Percentiles rank a stretch among this genome's conserved stretches.
Evolutionary conservation across 805 yeast species (phyloP).

Genomic region (Yarrowia deformans): DNA sequence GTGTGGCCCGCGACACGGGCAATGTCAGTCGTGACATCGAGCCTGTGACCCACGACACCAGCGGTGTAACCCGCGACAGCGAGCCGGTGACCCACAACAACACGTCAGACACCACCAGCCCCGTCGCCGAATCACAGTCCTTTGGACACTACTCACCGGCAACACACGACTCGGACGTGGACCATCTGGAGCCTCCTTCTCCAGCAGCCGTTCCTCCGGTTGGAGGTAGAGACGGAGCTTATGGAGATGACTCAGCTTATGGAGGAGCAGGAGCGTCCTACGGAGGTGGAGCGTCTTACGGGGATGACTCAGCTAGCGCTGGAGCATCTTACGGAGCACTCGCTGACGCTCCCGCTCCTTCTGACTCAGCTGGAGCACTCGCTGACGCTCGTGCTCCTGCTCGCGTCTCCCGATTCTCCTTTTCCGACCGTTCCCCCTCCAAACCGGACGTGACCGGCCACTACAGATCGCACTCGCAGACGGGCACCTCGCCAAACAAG

Average conservation of each 20-base stretch:
- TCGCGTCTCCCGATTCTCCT: slow-evolving; percentile 24
- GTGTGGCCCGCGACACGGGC: too few species aligned
- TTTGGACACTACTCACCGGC: slow-evolving; percentile 15
- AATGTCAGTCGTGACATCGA: too few species aligned
- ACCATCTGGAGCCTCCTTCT: not conserved
- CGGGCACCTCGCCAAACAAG: slow-evolving; percentile 27
- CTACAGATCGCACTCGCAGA: slow-evolving; percentile 36
- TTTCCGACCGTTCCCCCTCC: slow-evolving; percentile 24
- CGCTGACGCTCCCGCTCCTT: too few species aligned
- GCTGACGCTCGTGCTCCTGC: slow-evolving; percentile 1
- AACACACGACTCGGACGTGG: slow-evolving; percentile 13
- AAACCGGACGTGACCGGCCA: slow-evolving; percentile 27
- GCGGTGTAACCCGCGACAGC: too few species aligned
- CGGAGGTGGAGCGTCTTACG: not conserved
- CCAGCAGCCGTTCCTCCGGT: too few species aligned
- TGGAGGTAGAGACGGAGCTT: not conserved
- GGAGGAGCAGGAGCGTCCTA: not conserved
- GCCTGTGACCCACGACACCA: not conserved
- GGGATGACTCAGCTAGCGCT: too few species aligned
- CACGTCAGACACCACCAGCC: not conserved
- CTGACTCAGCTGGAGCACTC: too few species aligned
- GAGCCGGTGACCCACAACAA: too few species aligned
- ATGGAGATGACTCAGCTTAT: not conserved
- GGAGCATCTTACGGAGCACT: not conserved
- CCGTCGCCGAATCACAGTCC: not conserved